These are phyloP conservation scores for Lentinula novae-zelandiae DNA, from an alignment of 1,284 basidiomycete species.

Conservation along the genomic window DNA sequence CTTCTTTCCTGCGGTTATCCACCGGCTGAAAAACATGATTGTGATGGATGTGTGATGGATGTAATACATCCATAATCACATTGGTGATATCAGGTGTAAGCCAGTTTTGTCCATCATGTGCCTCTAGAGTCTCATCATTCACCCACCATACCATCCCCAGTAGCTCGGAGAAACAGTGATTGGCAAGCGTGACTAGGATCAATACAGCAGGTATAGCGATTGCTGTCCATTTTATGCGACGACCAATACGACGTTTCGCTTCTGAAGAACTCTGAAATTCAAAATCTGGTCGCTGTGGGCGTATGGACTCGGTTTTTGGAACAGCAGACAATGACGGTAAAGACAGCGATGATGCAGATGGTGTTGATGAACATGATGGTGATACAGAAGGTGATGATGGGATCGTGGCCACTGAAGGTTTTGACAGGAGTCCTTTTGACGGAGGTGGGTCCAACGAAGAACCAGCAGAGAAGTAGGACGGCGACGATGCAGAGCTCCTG, in stretches of 20 bases:
- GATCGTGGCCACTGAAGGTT: neutral
- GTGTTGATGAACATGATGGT: conserved; percentile 4
- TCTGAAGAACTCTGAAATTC: conserved; percentile 2
- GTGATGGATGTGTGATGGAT: conserved; percentile 46
- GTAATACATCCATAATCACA: neutral
- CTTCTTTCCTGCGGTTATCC: neutral
- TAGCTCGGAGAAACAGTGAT: neutral
- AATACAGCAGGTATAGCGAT: conserved; percentile 52
- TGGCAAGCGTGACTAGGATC: conserved; percentile 41
- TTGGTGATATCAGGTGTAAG: neutral
- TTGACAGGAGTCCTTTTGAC: neutral
- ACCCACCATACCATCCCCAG: neutral
- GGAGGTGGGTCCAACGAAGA: neutral
- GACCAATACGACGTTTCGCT: conserved; percentile 39
- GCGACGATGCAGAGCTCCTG: neutral
- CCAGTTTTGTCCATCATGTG: neutral
- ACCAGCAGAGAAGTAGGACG: neutral
- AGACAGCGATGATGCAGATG: neutral
- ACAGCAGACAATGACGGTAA: neutral
- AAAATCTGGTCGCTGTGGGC: neutral
- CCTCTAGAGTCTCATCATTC: neutral
- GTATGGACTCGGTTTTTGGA: neutral
- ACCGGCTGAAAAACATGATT: conserved; percentile 29
- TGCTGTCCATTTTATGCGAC: conserved; percentile 44
- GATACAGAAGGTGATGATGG: neutral